Conservation (phyloP, 2,329 filamentous ascomycete genomes). For the Cordyceps javanica region DNA sequence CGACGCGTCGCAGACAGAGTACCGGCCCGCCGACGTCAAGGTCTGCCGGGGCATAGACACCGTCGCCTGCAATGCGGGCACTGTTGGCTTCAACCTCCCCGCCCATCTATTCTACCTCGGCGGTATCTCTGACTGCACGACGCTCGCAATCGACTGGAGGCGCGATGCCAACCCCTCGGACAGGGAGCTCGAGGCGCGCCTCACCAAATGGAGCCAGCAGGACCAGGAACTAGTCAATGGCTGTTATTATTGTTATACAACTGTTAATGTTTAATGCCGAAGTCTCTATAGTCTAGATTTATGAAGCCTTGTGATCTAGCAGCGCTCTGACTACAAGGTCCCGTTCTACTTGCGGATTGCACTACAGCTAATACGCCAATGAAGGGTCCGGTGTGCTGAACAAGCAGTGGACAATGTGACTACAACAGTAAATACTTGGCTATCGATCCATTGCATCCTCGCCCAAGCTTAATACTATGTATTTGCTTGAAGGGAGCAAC, state of each 20-base stretch:
- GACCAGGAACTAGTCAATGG: constrained; percentile 23
- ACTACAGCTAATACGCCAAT: no score
- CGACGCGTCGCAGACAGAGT: constrained; percentile 26
- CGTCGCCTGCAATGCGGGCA: constrained; percentile 44
- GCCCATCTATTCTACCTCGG: constrained; percentile 48
- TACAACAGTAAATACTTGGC: no score
- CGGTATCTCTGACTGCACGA: constrained; percentile 34
- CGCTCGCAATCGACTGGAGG: constrained; percentile 21
- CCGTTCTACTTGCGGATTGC: no score
- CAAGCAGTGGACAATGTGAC: no score
- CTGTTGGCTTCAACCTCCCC: constrained; percentile 35
- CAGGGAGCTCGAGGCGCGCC: constrained; percentile 31
- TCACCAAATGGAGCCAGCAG: constrained; percentile 29
- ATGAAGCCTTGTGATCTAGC: no score
- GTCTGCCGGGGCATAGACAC: constrained; percentile 45
- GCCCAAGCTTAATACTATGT: no score
- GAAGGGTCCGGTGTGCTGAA: no score
- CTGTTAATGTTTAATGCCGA: neutral
- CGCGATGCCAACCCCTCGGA: constrained; percentile 23
- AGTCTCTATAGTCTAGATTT: no score
- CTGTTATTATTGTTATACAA: neutral
- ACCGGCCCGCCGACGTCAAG: constrained; percentile 34
- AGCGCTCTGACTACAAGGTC: no score
- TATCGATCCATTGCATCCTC: no score
- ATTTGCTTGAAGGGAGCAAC: no score